These are phyloP conservation scores for Margaritispora aquatica DNA, from an alignment of 495 filamentous ascomycete species.

Conservation along the genomic window DNA sequence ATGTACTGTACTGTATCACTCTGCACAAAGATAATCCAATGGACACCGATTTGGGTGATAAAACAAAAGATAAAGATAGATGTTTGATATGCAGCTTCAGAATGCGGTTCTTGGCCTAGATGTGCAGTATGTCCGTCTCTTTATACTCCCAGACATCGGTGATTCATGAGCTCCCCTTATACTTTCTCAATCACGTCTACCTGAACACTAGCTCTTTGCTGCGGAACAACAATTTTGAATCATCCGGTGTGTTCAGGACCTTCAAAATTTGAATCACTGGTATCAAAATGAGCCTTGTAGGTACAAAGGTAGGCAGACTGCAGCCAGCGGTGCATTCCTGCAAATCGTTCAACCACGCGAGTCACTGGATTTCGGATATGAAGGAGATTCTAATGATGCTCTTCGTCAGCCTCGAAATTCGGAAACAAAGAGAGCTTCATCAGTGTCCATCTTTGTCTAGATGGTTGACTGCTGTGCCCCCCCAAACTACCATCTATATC, in stretches of 20 bases:
- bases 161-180: background rate
- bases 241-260: background rate
- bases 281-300: background rate
- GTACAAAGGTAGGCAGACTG: background rate
- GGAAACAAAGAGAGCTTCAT: background rate
- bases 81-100: background rate
- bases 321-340: background rate
- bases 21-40: too few species aligned
- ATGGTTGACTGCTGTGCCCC: background rate
- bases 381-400: background rate
- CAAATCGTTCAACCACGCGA: background rate
- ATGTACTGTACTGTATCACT: too few species aligned
- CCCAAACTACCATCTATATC: background rate
- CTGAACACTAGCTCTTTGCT: background rate
- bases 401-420: background rate
- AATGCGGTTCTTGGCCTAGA: too few species aligned
- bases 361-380: background rate
- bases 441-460: background rate
- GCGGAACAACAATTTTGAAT: background rate
- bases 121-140: too few species aligned
- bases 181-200: background rate
- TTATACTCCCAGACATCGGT: too few species aligned
- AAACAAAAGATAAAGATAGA: background rate
- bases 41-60: too few species aligned
- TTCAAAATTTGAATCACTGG: background rate